Base-by-base conservation (phyloP, 2,329 filamentous ascomycete species). In the Colletotrichum scovillei region DNA sequence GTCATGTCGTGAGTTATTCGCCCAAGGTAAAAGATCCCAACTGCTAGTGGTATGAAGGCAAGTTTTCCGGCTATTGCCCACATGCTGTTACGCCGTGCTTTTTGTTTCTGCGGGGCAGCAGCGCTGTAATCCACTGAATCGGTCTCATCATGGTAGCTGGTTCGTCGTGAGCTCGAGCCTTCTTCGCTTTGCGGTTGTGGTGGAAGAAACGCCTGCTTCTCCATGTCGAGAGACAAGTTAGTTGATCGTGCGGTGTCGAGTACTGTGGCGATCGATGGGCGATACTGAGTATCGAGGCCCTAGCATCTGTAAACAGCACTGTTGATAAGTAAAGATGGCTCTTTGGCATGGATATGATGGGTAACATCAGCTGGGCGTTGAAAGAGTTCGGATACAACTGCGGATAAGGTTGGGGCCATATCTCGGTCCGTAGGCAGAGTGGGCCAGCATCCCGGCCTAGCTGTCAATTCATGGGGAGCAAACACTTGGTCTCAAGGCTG, bases 1-100 rank as follows among this genome's bases (percentile, higher is more conserved):
- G 63, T 32, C 63, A 67, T 56, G 46, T 67, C 68, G 63, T 57
- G 63, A 30, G 35, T 71, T 9, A 46, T 57, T 2, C 68, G 63
- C 1, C 68, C 68, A 2, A 71, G 56, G 56, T 60, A 71, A 26
- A 71, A 71, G 26, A 71, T 56, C 7, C 38, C 68, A 0, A 71
- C 26, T 12, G 63, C 68, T 11, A 63, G 63, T 2, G 68, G 63
- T 9, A 67, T 14, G 4, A 71, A 24, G 4, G 63, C 68, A 9
- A 58, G n/a, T 32, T 67, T 71, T 22, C 42, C 30, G 7, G 66
- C 24, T 4, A n/a, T 35, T 5, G 56, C 56, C 68, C 68, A 71
- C 1, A 62, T 28, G 16, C 68, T 32, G 19, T 32, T 57, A 1
- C 63, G 68, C 22, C 46, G 42, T 2, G 63, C 22, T 32, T 71